A percentile compares a stretch with the other conserved stretches of the same genome.
These are phyloP conservation scores for Dothistroma septosporum DNA, from an alignment of 2,329 filamentous ascomycete genomes.

Conservation along the genomic window DNA sequence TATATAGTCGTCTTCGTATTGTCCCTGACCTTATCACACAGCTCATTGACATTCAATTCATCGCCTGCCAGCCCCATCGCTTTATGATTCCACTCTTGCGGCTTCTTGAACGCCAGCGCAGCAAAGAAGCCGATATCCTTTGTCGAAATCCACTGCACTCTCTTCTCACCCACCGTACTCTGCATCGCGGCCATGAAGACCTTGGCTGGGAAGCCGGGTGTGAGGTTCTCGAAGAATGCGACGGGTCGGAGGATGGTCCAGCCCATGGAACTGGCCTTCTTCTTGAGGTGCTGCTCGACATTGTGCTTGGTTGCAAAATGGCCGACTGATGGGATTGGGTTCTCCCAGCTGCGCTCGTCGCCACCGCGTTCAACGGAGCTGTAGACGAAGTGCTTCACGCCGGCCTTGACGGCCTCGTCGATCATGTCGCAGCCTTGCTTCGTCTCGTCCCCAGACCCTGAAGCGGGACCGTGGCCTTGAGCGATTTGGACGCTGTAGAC, in stretches of 20 bases:
- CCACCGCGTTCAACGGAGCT: slow-evolving; percentile 62
- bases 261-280: slow-evolving; percentile 48
- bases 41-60: slow-evolving; percentile 48
- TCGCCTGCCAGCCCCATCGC: slow-evolving; percentile 52
- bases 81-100: slow-evolving; percentile 44
- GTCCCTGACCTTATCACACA: slow-evolving; percentile 46
- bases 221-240: slow-evolving; percentile 61
- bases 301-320: slow-evolving; percentile 56
- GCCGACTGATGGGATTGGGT: slow-evolving; percentile 52
- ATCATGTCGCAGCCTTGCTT: slow-evolving; percentile 57
- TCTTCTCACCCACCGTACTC: slow-evolving; percentile 31
- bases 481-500: slow-evolving; percentile 57
- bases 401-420: slow-evolving; percentile 53
- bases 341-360: slow-evolving; percentile 49
- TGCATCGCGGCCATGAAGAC: slow-evolving; percentile 49
- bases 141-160: slow-evolving; percentile 40
- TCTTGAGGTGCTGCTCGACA: slow-evolving; percentile 58
- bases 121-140: slow-evolving; percentile 53
- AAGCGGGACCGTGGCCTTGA: not conserved
- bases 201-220: slow-evolving; percentile 47
- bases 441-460: slow-evolving; percentile 38
- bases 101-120: slow-evolving; percentile 45
- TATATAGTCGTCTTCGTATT: slow-evolving; percentile 44
- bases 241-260: slow-evolving; percentile 60
- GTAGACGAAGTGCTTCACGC: slow-evolving; percentile 62